These are phyloP conservation scores for Setaria italica DNA, from an alignment of 202 grass and related monocot species.

Conservation along the genomic window DNA sequence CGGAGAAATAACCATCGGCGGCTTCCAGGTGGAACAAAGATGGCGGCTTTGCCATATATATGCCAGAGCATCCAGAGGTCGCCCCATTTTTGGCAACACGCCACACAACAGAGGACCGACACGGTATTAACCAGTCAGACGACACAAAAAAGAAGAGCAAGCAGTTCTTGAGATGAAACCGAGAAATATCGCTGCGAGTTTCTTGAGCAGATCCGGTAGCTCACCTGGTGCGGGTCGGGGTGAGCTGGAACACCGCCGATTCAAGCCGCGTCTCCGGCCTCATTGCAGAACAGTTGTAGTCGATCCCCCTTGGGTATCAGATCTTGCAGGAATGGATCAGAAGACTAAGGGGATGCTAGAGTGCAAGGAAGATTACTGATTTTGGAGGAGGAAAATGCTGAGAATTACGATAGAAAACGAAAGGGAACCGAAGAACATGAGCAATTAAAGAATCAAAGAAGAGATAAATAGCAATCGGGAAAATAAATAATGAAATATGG, in stretches of 20 bases:
- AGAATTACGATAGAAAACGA: not conserved
- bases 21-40: constrained; percentile 11
- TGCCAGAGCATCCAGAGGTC: constrained; percentile 7
- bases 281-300: constrained; percentile 50
- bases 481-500: constrained; percentile 28
- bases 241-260: constrained; percentile 94
- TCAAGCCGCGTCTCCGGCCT: constrained; percentile 79
- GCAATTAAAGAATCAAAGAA: constrained; percentile 3
- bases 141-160: not conserved
- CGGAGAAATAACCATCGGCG: not conserved
- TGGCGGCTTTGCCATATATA: constrained; percentile 4
- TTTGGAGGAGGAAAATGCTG: constrained; percentile 43
- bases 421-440: constrained; percentile 27
- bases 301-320: constrained; percentile 26
- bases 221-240: constrained; percentile 96
- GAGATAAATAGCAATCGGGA: constrained; percentile 21
- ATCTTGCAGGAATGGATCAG: constrained; percentile 47
- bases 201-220: constrained; percentile 40
- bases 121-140: not conserved
- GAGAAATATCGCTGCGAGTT: constrained; percentile 9
- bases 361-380: not conserved
- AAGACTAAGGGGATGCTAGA: not conserved
- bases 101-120: not conserved
- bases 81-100: constrained; percentile 11
- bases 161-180: not conserved